phyloP scores from a whole-genome alignment of 2,329 filamentous ascomycete genomes.

The Talaromyces sp. region DNA sequence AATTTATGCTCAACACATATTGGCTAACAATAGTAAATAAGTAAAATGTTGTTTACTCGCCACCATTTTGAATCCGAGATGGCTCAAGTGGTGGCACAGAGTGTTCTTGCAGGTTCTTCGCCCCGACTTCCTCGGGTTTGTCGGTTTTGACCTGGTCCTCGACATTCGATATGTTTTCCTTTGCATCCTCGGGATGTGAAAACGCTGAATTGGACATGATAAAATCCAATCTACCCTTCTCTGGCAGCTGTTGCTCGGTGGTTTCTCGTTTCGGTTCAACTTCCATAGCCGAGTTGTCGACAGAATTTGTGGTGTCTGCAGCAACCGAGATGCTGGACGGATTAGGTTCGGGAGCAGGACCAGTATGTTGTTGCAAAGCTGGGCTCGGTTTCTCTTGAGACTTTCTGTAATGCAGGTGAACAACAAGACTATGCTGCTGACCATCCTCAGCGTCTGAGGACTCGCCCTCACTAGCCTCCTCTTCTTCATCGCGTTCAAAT shows the following conservation, averaged over 20 bases:
- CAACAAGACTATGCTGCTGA: conserved; percentile 63
- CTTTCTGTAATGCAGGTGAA: conserved; percentile 59
- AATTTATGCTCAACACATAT: not conserved
- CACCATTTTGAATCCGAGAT: conserved; percentile 9
- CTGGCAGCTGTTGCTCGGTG: not conserved
- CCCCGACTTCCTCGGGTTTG: conserved; percentile 6
- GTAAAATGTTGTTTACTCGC: not conserved
- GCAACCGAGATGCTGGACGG: conserved; percentile 1
- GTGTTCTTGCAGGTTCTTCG: not conserved
- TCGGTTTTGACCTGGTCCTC: conserved; percentile 3
- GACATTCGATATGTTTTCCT: conserved; percentile 9
- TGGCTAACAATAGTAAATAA: not conserved
- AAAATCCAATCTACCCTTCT: not conserved
- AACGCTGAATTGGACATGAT: not conserved
- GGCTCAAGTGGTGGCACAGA: conserved; percentile 6
- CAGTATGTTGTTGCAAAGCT: not conserved
- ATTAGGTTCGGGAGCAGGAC: conserved; percentile 1
- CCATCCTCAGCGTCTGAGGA: conserved; percentile 34
- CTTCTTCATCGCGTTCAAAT: conserved; percentile 49
- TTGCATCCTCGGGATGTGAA: conserved; percentile 8
- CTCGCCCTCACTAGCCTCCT: conserved; percentile 37
- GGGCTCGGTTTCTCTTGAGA: conserved; percentile 16
- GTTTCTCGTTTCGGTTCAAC: not conserved
- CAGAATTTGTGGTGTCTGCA: not conserved
- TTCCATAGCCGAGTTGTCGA: conserved; percentile 1